Base-by-base conservation (phyloP, 1,284 basidiomycete genomes). In the Ceratobasidium sp. region DNA sequence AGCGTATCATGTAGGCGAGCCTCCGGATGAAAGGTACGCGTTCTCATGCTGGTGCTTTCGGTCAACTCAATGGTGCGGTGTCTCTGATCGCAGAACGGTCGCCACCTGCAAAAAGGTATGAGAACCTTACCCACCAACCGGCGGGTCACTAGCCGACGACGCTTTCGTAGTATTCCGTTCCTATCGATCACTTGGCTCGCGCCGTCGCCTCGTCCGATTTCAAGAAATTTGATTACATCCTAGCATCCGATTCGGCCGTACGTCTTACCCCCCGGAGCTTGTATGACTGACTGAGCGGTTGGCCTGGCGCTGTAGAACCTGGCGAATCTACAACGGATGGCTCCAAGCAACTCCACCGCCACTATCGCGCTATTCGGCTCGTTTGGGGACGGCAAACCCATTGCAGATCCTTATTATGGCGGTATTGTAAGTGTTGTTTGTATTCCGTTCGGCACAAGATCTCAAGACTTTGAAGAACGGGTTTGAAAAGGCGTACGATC, bases 361-460 rank as follows among this genome's bases (percentile, higher is more conserved):
- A 82, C 83, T 53, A 83, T 92, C 33, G 82, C 82, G 16, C 83
- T 92, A 30, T 92, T 89, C 87, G 91, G 91, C n/a, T 89, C 88
- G 6, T 92, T 88, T 78, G 80, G 86, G 2, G 88, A 91, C 78
- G 81, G 83, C 69, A 83, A 84, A 77, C 82, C 86, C 5, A 91
- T 92, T 73, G 81, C 83, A 12, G 91, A 92, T 78, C 90, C 90
- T 7, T 92, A 91, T 79, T 92, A 91, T 75, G 90, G 88, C n/a
- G 85, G 85, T 33, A 80, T 83, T 54, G 90, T 90, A 73, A 79
- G 85, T 78, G 23, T 40, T 12, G 7, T 51, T 23, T 42, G 12
- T n/a, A 8, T 49, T 28, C 49, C 44, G 4, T 7, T 2, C 6
- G 44, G n/a, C 30, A 58, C 9, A 40, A 30, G 36, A 30, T 61